Evolutionary conservation across 176 grass and related monocot species (phyloP).

Genomic region (Musa schizocarpa): DNA sequence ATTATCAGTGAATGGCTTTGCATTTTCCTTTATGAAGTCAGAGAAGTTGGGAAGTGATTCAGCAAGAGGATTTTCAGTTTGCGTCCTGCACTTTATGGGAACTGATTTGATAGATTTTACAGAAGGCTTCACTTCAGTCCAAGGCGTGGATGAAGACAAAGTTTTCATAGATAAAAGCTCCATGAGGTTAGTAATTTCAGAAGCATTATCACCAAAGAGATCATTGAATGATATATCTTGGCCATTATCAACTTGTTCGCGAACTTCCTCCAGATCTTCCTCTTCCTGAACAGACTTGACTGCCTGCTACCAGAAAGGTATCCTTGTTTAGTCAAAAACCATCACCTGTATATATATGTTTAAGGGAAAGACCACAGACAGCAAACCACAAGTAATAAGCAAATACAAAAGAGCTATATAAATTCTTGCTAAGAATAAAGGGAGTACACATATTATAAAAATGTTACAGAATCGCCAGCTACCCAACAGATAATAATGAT

Average conservation of each 20-base stretch:
- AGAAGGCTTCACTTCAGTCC: constrained; percentile 43
- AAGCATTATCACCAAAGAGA: constrained; percentile 71
- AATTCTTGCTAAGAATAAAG: neutral
- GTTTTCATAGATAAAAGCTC: constrained; percentile 55
- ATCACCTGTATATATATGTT: neutral
- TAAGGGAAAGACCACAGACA: neutral
- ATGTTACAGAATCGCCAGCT: neutral
- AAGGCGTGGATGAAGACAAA: constrained; percentile 41
- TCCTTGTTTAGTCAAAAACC: neutral
- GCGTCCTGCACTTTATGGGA: constrained; percentile 46
- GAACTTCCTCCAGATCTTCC: constrained; percentile 34
- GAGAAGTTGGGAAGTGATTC: constrained; percentile 82
- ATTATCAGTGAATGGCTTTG: constrained; percentile 52
- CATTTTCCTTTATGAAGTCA: constrained; percentile 94
- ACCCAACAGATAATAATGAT: neutral
- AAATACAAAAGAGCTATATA: neutral
- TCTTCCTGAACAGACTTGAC: constrained; percentile 47
- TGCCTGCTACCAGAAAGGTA: constrained; percentile 41
- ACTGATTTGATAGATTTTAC: constrained; percentile 36
- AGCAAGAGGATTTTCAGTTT: constrained; percentile 60
- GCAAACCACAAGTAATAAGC: neutral
- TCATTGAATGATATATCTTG: constrained; percentile 37
- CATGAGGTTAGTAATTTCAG: constrained; percentile 62
- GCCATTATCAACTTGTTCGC: constrained; percentile 1
- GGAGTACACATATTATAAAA: neutral